These are phyloP conservation scores for Trichophyton benhamiae DNA, from an alignment of 2,329 filamentous ascomycete genomes.

Conservation along the genomic window DNA sequence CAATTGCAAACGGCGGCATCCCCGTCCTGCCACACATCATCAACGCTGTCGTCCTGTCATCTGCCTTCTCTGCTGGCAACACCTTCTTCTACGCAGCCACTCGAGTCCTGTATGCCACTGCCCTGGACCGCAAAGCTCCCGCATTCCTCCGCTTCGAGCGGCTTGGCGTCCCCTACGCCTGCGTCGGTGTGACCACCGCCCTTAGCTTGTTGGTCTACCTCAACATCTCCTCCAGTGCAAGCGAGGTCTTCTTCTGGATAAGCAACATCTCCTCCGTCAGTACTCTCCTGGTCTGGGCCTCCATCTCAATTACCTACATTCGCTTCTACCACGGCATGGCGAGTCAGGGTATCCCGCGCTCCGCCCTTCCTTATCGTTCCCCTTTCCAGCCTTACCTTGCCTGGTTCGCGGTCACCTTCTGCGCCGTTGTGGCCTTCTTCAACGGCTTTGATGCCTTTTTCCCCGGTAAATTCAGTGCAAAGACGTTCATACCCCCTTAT, in stretches of 20 bases:
- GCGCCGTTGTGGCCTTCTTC: conserved; percentile 47
- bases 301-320: conserved; percentile 43
- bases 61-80: conserved; percentile 34
- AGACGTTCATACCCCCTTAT: conserved; percentile 14
- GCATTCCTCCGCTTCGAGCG: conserved; percentile 17
- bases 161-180: conserved; percentile 12
- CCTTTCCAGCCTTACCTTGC: conserved; percentile 56
- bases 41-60: conserved; percentile 31
- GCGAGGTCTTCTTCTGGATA: conserved; percentile 14
- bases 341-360: conserved; percentile 53
- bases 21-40: conserved; percentile 27
- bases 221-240: conserved; percentile 10
- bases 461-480: conserved; percentile 15
- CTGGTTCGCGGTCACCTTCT: conserved; percentile 45
- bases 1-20: conserved; percentile 36
- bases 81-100: conserved; percentile 28
- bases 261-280: conserved; percentile 13
- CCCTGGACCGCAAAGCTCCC: conserved; percentile 29
- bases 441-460: conserved; percentile 44
- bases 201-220: conserved; percentile 12
- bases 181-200: conserved; percentile 9
- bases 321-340: conserved; percentile 55
- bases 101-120: conserved; percentile 28
- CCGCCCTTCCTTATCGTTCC: conserved; percentile 53
- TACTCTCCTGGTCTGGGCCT: conserved; percentile 11